Conservation (phyloP, 257 asterid genomes). For the Solanum bulbocastanum region DNA sequence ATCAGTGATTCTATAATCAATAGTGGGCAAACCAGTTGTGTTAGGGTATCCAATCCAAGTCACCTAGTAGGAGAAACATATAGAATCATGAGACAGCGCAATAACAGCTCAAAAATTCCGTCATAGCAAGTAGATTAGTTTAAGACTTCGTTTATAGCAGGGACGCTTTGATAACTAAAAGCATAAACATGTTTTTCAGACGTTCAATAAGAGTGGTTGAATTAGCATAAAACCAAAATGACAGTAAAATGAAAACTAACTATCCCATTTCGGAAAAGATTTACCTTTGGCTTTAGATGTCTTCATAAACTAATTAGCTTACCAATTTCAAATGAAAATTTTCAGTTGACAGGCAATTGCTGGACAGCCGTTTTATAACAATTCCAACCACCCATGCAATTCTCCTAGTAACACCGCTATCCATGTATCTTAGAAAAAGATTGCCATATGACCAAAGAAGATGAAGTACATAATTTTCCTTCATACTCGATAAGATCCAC, state of each 20-base stretch:
- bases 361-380: neutral
- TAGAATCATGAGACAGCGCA: neutral
- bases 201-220: neutral
- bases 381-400: neutral
- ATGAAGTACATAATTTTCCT: neutral
- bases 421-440: neutral
- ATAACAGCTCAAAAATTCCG: neutral
- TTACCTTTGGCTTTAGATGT: neutral
- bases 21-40: conserved; percentile 92
- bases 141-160: neutral
- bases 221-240: neutral
- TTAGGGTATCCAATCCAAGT: conserved; percentile 99
- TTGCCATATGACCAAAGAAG: neutral
- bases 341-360: neutral
- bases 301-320: neutral
- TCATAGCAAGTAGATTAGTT: neutral
- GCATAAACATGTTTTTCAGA: neutral
- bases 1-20: conserved; percentile 95
- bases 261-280: neutral
- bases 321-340: neutral
- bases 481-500: neutral
- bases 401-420: neutral
- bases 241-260: neutral
- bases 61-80: conserved; percentile 40
- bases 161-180: neutral